Base-by-base conservation (phyloP, 805 yeast species). In the Pichia kluyveri region DNA sequence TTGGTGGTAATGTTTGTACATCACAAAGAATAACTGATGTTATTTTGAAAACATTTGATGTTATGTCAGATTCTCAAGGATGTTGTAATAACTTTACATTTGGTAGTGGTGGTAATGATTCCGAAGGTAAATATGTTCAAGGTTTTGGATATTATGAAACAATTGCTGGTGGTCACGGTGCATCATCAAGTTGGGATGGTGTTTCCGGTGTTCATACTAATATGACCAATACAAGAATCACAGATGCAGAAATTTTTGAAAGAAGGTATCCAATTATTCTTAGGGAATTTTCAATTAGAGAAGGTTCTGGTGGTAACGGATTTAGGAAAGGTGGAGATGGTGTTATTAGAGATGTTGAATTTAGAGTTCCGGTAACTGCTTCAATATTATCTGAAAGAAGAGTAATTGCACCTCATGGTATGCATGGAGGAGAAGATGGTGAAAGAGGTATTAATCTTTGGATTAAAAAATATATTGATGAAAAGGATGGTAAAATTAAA, bases 41-140 rank as follows among this genome's bases (percentile, higher is more conserved):
- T 2, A 78, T 93, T 39, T 71, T 91, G 59, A 83, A 82, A 57
- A 93, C 98, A 0, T 89, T 93, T 62, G 74, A 77, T 51, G 88
- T 89, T 6, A 85, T 88, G 70, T 97, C 97, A 2, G 96, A 89
- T 54, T 89, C 97, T 1, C 98, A 91, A 67, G 96, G 97, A 40
- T 89, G 93, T 51, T 87, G 96, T 64, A 91, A 93, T 66, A 93
- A 91, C 66, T 79, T 91, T 56, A 90, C 96, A 0, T 91, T 90
- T 69, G 97, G 97, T 26, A 78, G 76, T 28, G 86, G 83, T 52
- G 91, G 88, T 42, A 75, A 76, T 49, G 67, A 66, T 11, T 56
- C 75, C 54, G 60, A 72, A 66, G 69, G 81, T 60, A 58, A 78
- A 51, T 69, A 73, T 64, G 66, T 72, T 9, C 72, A 75, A 49